Percentiles rank a stretch among this genome's conserved stretches.
These are phyloP conservation scores for Torulaspora pretoriensis DNA, from an alignment of 1,139 yeast species.

Conservation along the genomic window DNA sequence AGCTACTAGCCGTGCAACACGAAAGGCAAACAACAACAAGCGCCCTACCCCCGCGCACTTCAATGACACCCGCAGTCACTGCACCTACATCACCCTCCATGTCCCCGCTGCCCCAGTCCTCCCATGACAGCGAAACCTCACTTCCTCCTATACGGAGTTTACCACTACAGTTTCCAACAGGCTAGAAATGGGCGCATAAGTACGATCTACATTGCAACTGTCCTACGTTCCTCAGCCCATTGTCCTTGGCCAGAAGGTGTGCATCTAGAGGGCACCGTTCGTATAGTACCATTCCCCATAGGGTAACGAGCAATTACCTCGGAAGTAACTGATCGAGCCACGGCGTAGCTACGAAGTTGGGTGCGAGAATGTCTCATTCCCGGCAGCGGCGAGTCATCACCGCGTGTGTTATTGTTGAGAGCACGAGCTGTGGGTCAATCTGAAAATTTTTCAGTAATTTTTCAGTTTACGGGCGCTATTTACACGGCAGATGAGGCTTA, in stretches of 20 bases:
- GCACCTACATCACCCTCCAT: constrained; percentile 10
- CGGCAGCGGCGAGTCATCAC: background rate
- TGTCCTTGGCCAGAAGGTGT: too few species aligned
- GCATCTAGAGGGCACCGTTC: background rate
- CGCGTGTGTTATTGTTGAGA: background rate
- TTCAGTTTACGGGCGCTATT: constrained; percentile 3
- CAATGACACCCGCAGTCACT: constrained; percentile 4
- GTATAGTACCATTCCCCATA: too few species aligned
- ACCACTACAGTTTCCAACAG: constrained; percentile 33
- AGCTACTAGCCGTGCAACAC: constrained; percentile 23
- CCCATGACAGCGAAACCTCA: constrained; percentile 11
- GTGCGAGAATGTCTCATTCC: background rate
- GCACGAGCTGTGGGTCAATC: background rate
- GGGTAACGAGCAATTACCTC: background rate
- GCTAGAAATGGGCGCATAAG: constrained; percentile 12
- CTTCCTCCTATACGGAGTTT: constrained; percentile 35
- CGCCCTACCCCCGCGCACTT: background rate
- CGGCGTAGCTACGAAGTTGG: background rate
- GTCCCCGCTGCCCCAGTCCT: constrained; percentile 5
- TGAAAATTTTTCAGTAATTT: constrained; percentile 1
- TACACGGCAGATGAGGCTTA: constrained; percentile 4
- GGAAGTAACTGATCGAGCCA: background rate
- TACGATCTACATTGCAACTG: background rate
- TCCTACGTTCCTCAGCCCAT: background rate
- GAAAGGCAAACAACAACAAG: constrained; percentile 7